These are phyloP conservation scores for Megacollybia marginata DNA, from an alignment of 768 basidiomycete genomes.

Conservation along the genomic window DNA sequence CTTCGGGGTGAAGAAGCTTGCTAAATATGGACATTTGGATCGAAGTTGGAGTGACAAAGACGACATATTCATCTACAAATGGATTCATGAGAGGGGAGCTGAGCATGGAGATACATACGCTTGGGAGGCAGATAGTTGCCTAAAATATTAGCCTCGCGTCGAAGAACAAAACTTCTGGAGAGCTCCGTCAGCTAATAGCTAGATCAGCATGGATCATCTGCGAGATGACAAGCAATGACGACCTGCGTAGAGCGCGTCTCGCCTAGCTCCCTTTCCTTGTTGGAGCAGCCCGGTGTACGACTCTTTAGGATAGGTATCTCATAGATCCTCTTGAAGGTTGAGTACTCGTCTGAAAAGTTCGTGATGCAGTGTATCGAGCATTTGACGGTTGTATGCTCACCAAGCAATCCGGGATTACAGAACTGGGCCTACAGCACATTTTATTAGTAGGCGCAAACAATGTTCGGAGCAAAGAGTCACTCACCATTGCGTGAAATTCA, in stretches of 20 bases:
- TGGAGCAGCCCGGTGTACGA: constrained; percentile 66
- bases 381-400: constrained; percentile 23
- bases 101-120: constrained; percentile 38
- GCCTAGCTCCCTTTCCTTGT: constrained; percentile 71
- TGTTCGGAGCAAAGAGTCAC: constrained; percentile 9
- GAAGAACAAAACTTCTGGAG: constrained; percentile 84
- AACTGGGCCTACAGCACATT: constrained; percentile 78
- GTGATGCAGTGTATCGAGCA: too few species aligned
- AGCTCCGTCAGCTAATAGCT: constrained; percentile 53
- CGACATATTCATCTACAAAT: constrained; percentile 85
- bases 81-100: background rate
- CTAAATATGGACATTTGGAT: constrained; percentile 77
- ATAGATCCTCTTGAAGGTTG: constrained; percentile 72
- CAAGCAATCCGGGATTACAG: constrained; percentile 87
- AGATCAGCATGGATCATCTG: too few species aligned
- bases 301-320: constrained; percentile 85
- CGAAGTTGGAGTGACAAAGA: constrained; percentile 87
- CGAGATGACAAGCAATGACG: background rate
- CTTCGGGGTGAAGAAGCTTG: constrained; percentile 65
- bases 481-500: constrained; percentile 95
- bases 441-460: background rate
- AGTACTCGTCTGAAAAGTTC: constrained; percentile 54
- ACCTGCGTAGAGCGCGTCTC: constrained; percentile 76
- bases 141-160: constrained; percentile 79
- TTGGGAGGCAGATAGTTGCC: constrained; percentile 87